Base-by-base conservation (phyloP, 2,329 filamentous ascomycete genomes). In the Fonsecaea monophora region DNA sequence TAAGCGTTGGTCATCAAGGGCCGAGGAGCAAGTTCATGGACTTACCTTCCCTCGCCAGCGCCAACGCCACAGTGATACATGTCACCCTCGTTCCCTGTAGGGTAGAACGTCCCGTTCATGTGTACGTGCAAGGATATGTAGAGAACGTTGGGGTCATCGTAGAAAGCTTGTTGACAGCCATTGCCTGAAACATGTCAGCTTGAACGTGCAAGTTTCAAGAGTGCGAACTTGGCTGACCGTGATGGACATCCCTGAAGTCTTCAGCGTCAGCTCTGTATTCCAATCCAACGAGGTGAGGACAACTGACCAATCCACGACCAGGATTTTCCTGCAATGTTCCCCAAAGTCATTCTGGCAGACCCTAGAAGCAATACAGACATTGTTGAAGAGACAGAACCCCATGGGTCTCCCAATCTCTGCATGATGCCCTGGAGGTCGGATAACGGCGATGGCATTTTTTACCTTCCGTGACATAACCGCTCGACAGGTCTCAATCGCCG, bases 361-460 rank as follows among this genome's bases (percentile, higher is more conserved):
- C 67, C 88, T 90, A n/a, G 93, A 90, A 1, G 94, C 94, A 66
- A 99, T 91, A 21, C 92, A 93, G 2, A 98, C 95, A 75, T 99
- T 99, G 81, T 99, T 97, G 82, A 98, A 98, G 66, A 98, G 87
- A 77, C 95, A 99, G 76, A 99, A 99, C 0, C 95, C 95, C 85
- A 97, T 95, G 0, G 94, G 87, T 40, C 89, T 84, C 73, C 95
- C 86, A 65, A 88, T 89, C 76, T 99, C 95, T 0, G 95, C 95
- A 78, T 99, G 95, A 75, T 99, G 95, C 0, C 95, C 95, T 0
- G 95, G 95, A 1, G 95, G 95, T 13, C 95, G 88, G 73, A 99
- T 97, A 42, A 99, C 90, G 0, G 95, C 95, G 76, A 99, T 95
- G 0, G 92, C 93, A 75, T 99, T 99, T 78, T 96, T 97, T 60